Evolutionary conservation across 2,329 filamentous ascomycete genomes (phyloP), one percentile per base, ranked within the genome.

Genomic region (Herpotrichia juniperi): DNA sequence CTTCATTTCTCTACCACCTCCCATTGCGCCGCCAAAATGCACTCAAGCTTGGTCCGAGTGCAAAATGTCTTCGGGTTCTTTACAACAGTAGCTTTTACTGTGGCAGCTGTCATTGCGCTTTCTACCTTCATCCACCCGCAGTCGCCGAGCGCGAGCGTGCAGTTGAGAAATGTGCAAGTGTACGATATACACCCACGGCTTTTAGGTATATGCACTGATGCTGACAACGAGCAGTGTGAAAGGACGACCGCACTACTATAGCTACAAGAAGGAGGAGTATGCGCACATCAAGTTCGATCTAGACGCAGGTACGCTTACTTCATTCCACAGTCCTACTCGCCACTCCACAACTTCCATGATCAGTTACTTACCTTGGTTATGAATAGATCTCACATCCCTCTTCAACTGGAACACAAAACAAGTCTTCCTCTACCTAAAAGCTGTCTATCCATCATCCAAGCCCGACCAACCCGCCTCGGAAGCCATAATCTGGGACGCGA

Each of bases 381-480:
- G 30, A 21, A 46, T 57, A 81, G 93, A 99, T 78, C 84, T 99
- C 54, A 89, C 87, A 54, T 88, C 88, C 37, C 90, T 99, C 64
- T 97, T 97, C 83, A 96, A 90, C 70, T 99, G 93, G 94, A 99
- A 99, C 82, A 99, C 96, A 17, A 99, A 99, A 76, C 91, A 97
- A 78, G 79, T 99, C 67, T 99, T 97, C 78, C 87, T 97, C 74
- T 99, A 96, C 79, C 87, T 99, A 53, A 93, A 91, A 49, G 93
- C 93, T 48, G 87, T 81, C 50, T 89, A 88, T 71, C 79, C 81
- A 31, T 78, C 79, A 31, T 75, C 76, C 42, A 73, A 74, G 42
- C 51, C 73, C 53, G 58, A 56, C 32, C 67, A 76, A 57, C 76
- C 78, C 10, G 57, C 72, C 44, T 79, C 78, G 30, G 78, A 92